Evolutionary conservation across 345 rosid genomes (phyloP).

Genomic region (Pistacia vera): DNA sequence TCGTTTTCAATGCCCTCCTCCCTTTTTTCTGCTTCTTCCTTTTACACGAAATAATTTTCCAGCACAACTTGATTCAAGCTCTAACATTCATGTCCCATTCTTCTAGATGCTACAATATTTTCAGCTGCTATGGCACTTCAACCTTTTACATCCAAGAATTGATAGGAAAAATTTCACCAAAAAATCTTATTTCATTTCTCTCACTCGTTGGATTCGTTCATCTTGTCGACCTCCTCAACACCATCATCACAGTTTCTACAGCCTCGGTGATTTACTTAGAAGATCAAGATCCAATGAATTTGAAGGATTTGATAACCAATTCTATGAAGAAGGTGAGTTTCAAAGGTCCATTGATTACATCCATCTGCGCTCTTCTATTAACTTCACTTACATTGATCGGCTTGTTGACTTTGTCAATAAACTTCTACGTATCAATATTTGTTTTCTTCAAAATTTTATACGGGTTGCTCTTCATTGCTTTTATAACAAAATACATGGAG

Average conservation of each 20-base stretch:
- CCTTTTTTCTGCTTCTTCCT: constrained; percentile 39
- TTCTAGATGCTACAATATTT: background rate
- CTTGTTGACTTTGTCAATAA: background rate
- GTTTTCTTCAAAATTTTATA: background rate
- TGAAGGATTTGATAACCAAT: constrained; percentile 12
- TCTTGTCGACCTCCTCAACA: constrained; percentile 38
- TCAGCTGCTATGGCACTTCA: constrained; percentile 10
- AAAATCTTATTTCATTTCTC: background rate
- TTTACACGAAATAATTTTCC: constrained; percentile 28
- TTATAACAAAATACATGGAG: constrained; percentile 25
- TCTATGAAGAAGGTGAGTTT: constrained; percentile 20
- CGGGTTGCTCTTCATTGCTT: background rate
- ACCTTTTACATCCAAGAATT: constrained; percentile 8
- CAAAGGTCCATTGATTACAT: constrained; percentile 47
- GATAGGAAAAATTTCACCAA: background rate
- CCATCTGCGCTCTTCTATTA: constrained; percentile 31
- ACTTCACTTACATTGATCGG: constrained; percentile 8
- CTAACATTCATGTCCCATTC: background rate
- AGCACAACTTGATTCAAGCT: constrained; percentile 17
- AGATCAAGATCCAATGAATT: constrained; percentile 16
- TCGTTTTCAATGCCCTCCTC: constrained; percentile 27
- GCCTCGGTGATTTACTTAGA: constrained; percentile 28
- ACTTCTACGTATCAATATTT: background rate
- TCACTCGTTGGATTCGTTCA: constrained; percentile 10
- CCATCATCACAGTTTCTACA: constrained; percentile 27